These are phyloP conservation scores for Exserohilum turcica DNA, from an alignment of 2,329 filamentous ascomycete genomes.

Conservation along the genomic window DNA sequence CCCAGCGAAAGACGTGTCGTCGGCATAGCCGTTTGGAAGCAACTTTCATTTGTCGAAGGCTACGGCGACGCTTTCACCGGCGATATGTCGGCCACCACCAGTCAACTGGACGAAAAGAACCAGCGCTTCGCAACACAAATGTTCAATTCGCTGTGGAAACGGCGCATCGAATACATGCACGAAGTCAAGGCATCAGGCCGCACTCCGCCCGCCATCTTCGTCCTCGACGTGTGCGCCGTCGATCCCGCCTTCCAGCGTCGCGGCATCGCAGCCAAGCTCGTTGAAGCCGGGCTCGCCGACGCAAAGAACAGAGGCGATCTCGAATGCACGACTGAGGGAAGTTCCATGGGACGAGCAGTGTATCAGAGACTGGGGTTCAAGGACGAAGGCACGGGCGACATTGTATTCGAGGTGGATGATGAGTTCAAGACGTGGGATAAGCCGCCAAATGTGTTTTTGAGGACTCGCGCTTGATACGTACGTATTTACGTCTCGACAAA, in stretches of 20 bases:
- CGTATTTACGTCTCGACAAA: no score
- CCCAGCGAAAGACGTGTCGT: conserved; percentile 46
- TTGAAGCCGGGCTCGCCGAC: conserved; percentile 42
- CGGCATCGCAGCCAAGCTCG: conserved; percentile 44
- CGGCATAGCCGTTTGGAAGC: conserved; percentile 62
- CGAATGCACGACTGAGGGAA: conserved; percentile 46
- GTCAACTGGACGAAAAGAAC: conserved; percentile 51
- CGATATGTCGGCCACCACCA: conserved; percentile 22
- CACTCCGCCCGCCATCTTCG: conserved; percentile 55
- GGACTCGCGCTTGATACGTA: conserved; percentile 31
- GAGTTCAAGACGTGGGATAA: conserved; percentile 40
- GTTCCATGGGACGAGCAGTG: conserved; percentile 42
- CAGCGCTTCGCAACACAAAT: conserved; percentile 56
- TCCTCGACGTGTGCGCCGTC: conserved; percentile 54
- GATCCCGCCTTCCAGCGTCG: conserved; percentile 60
- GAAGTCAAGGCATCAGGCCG: conserved; percentile 26
- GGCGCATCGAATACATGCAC: conserved; percentile 46
- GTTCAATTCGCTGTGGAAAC: conserved; percentile 52
- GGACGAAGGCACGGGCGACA: conserved; percentile 37
- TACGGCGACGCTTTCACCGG: conserved; percentile 50
- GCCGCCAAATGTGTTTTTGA: conserved; percentile 44
- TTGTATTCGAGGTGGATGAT: conserved; percentile 40
- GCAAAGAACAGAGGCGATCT: conserved; percentile 41
- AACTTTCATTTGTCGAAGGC: conserved; percentile 57
- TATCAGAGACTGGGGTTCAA: conserved; percentile 43